Evolutionary conservation across 192 early-diverging fungal species (phyloP).

Genomic region (Dissophora globulifera): DNA sequence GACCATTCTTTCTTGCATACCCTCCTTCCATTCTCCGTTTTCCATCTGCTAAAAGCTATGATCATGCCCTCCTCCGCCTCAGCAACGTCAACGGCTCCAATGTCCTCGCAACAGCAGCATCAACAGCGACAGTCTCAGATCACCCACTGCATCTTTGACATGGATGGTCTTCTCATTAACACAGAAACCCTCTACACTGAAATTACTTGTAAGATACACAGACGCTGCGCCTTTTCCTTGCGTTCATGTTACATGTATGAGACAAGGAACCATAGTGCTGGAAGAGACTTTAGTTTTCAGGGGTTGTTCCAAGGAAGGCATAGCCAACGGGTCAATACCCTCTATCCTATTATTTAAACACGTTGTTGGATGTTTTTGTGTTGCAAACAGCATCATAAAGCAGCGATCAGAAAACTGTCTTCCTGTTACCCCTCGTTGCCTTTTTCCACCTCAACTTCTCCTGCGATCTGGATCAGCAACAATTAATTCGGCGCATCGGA

Average conservation of each 20-base stretch:
- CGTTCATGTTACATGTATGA: no score
- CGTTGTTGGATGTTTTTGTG: background rate
- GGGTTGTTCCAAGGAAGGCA: no score
- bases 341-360: slow-evolving; percentile 13
- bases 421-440: no score
- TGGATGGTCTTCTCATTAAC: slow-evolving; percentile 85
- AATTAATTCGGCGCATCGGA: no score
- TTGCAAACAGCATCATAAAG: background rate
- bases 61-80: slow-evolving; percentile 14
- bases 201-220: slow-evolving; percentile 72
- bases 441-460: no score
- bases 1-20: background rate
- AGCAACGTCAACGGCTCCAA: background rate
- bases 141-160: slow-evolving; percentile 81
- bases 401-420: no score
- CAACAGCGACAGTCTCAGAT: slow-evolving; percentile 45
- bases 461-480: no score
- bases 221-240: no score
- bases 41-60: background rate
- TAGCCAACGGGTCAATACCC: background rate
- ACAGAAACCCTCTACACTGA: slow-evolving; percentile 92
- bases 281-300: no score
- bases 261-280: no score
- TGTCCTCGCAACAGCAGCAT: no score
- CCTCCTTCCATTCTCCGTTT: background rate